Conservation (phyloP, 208 protist genomes). For the Leishmania guyanensis region DNA sequence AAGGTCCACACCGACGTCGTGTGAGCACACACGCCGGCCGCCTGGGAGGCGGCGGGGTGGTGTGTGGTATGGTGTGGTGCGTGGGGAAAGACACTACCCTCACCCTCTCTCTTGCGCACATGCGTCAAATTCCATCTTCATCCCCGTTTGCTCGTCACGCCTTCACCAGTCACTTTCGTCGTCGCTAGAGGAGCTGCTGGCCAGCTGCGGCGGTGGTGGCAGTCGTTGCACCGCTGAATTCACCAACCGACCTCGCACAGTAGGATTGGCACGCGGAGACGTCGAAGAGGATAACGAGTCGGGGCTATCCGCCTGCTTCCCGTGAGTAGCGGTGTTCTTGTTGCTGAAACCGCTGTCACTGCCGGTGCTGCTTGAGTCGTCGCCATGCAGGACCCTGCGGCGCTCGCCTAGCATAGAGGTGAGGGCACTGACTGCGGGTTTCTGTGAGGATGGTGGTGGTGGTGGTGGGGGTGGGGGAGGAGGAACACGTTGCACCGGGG, state of each 20-base stretch:
- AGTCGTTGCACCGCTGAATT: background rate
- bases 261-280: background rate
- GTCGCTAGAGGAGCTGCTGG: conserved; percentile 1
- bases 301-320: background rate
- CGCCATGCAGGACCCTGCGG: conserved; percentile 9
- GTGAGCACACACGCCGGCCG: background rate
- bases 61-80: background rate
- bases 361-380: conserved; percentile 15
- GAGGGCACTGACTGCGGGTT: background rate
- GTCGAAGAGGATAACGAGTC: background rate
- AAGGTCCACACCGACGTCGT: background rate
- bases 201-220: conserved; percentile 8
- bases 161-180: conserved; percentile 24
- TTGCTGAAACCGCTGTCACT: background rate
- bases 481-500: conserved; percentile 8
- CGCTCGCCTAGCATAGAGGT: conserved; percentile 15
- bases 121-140: background rate
- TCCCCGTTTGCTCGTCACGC: background rate
- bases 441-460: background rate
- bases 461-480: conserved; percentile 26
- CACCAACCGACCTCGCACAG: background rate
- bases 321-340: background rate
- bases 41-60: background rate
- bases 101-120: background rate
- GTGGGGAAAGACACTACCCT: background rate